These are phyloP conservation scores for Extremus antarcticus DNA, from an alignment of 495 filamentous ascomycete genomes.

Conservation along the genomic window DNA sequence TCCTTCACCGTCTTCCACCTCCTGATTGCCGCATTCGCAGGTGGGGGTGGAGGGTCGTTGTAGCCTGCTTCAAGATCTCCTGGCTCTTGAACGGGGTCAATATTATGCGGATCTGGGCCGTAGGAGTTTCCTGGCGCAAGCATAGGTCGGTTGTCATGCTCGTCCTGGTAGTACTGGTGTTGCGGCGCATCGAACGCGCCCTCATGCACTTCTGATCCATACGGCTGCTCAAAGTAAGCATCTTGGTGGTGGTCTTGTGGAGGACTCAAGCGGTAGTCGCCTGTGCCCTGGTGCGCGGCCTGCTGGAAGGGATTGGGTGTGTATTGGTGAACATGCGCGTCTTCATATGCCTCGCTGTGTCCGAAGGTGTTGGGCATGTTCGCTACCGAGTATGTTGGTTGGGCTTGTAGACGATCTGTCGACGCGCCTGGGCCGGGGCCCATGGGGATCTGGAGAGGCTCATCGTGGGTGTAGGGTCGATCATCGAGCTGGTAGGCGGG, in stretches of 20 bases:
- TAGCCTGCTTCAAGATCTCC: conserved; percentile 32
- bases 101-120: conserved; percentile 41
- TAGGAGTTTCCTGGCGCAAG: conserved; percentile 43
- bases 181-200: conserved; percentile 10
- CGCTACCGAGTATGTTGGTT: conserved; percentile 77
- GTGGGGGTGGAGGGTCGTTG: conserved; percentile 29
- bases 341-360: conserved; percentile 55
- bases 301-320: conserved; percentile 28
- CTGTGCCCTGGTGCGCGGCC: conserved; percentile 34
- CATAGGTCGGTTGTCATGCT: conserved; percentile 52
- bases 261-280: conserved; percentile 67
- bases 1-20: conserved; percentile 99
- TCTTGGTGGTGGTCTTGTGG: conserved; percentile 68
- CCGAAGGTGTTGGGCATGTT: conserved; percentile 61
- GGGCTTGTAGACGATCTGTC: conserved; percentile 54
- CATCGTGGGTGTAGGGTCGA: conserved; percentile 15
- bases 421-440: conserved; percentile 34
- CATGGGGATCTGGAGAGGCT: conserved; percentile 54
- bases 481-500: conserved; percentile 22
- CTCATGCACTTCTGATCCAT: not conserved
- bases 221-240: conserved; percentile 35
- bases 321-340: conserved; percentile 31
- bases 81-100: conserved; percentile 23
- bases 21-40: conserved; percentile 58
- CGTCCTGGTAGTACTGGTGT: conserved; percentile 38